Evolutionary conservation across 805 yeast genomes (phyloP), one percentile per base, ranked within the genome.

Genomic region (Ogataea glucozyma): DNA sequence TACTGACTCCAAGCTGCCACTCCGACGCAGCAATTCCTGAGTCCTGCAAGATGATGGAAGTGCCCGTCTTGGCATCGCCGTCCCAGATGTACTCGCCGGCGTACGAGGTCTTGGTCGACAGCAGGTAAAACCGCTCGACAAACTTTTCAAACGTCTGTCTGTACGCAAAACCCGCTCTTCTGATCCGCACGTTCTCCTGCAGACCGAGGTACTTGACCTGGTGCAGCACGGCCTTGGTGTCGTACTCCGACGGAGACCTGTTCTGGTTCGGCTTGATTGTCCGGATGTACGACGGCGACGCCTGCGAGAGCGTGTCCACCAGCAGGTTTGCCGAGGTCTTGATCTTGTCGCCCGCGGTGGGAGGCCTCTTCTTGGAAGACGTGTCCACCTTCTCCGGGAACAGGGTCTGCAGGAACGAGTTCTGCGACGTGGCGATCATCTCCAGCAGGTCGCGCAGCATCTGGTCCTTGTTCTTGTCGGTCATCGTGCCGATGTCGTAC

Each of bases 141-240:
- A 93, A 93, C 64, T 90, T 90, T 46, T 93, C 97, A 65, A 89
- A 93, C 0, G 97, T 87, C 52, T 95, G 96, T 67, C 99, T 83
- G 60, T 90, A 93, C 1, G 99, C 99, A 66, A 93, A 93, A 36
- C 99, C 99, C 0, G 99, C 98, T 72, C 99, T 85, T 73, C 99
- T 81, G 53, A 93, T 93, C 50, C 98, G 79, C 38, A 93, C 98
- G 65, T 93, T 93, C 65, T 93, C 99, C 60, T 93, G 93, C 65
- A 93, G 72, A 62, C 99, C 99, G 52, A 93, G 74, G 65, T 93
- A 93, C 60, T 93, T 93, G 53, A 93, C 84, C 70, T 93, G 99
- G 65, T 93, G 99, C 52, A 93, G 72, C 6, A 93, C 99, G 52
- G 89, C 96, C 42, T 78, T 80, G 43, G 81, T 81, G 59, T 90